Base-by-base conservation (phyloP, 2,329 filamentous ascomycete species). In the Dissoconium aciculare region DNA sequence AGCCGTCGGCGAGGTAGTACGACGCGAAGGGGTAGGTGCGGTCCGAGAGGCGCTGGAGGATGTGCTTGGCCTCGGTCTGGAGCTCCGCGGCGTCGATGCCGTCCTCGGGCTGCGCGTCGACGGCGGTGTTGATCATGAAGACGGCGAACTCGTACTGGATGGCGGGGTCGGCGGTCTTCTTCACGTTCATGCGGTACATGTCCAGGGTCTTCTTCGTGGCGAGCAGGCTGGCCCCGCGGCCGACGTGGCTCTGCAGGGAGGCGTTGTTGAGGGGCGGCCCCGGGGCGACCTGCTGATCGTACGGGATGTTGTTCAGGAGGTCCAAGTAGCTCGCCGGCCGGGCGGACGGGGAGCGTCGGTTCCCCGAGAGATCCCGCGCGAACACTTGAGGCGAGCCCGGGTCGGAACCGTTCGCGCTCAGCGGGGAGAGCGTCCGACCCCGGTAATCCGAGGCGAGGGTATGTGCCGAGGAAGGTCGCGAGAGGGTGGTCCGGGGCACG, bases 131-230 rank as follows among this genome's bases (percentile, higher is more conserved):
- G 43, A 95, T 78, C 62, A 98, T 74, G 54, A 92, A 93, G 21
- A 95, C 71, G 2, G 89, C 89, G 57, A 98, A 95, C 16, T 92
- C 89, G 55, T 95, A 95, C 55, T 94, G 84, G 17, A 92, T 80
- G 3, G 79, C 76, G 11, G 77, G 67, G 54, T 94, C 84, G 39
- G 79, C 89, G 3, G 89, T 92, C 63, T 98, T 98, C 62, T 94
- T 95, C 35, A 94, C 82, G 50, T 95, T 98, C 33, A 78, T 77
- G 26, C 87, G 72, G 55, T 98, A 98, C 87, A 95, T 94, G 33
- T 95, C 85, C 28, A 98, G 69, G 2, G 89, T 98, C 59, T 95
- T 85, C 51, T 87, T 81, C 17, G 82, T 78, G 49, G 83, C 85
- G 16, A 98, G 69, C 9, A 98, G 66, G 12, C 85, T 93, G 3